Evolutionary conservation across 495 filamentous ascomycete genomes (phyloP).

Genomic region (Aspergillus campestris): DNA sequence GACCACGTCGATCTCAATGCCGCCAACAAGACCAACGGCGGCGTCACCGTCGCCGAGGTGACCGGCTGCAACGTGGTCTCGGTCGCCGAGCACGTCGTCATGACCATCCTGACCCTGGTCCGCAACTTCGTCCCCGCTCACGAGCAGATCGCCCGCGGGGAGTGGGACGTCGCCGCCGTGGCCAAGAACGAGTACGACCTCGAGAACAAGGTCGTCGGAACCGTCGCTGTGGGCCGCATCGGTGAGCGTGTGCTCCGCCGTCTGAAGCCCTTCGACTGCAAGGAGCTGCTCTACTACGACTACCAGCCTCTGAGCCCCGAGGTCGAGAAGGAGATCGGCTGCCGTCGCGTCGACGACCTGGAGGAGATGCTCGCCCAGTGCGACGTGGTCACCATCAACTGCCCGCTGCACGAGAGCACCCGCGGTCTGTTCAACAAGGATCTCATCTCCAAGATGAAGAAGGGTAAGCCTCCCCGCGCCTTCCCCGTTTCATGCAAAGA

Average conservation of each 20-base stretch:
- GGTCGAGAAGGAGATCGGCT: slow-evolving; percentile 93
- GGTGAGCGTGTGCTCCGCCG: slow-evolving; percentile 95
- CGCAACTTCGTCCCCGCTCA: slow-evolving; percentile 98
- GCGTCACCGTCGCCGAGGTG: slow-evolving; percentile 93
- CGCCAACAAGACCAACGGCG: slow-evolving; percentile 97
- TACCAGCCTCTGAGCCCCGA: slow-evolving; percentile 89
- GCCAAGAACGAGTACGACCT: slow-evolving; percentile 98
- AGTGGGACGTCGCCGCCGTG: slow-evolving; percentile 92
- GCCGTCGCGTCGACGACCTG: slow-evolving; percentile 73
- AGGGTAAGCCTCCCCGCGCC: slow-evolving; percentile 43
- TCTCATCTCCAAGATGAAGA: slow-evolving; percentile 99
- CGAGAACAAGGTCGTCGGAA: slow-evolving; percentile 95
- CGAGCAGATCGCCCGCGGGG: slow-evolving; percentile 79
- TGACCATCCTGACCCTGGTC: slow-evolving; percentile 94
- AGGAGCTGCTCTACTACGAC: slow-evolving; percentile 98
- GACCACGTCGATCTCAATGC: slow-evolving; percentile 97
- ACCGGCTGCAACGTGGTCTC: slow-evolving; percentile 91
- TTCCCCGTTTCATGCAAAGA: background rate
- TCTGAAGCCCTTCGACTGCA: slow-evolving; percentile 96
- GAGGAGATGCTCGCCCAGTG: slow-evolving; percentile 96
- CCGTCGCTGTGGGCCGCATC: slow-evolving; percentile 94
- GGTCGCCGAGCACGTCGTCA: slow-evolving; percentile 90
- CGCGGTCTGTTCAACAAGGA: slow-evolving; percentile 97
- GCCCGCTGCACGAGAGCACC: slow-evolving; percentile 97
- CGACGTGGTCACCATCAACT: slow-evolving; percentile 99